phyloP scores from a whole-genome alignment of 2,329 filamentous ascomycete species.

The Penicillium crustosum region DNA sequence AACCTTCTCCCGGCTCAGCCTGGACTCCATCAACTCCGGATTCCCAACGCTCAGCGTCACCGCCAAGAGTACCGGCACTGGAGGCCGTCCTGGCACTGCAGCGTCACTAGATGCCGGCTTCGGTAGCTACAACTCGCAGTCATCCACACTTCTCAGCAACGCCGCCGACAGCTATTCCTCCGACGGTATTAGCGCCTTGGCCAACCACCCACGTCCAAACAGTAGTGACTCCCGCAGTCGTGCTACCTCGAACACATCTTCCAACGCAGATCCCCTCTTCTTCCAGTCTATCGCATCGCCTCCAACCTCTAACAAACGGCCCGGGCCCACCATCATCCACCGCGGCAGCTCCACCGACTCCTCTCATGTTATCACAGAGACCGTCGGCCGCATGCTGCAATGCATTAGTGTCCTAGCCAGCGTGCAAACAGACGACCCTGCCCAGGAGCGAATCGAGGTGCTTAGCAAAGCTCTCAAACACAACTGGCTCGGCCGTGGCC shows the following conservation, averaged over 20 bases:
- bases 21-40: constrained; percentile 69
- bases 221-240: constrained; percentile 59
- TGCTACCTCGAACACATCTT: constrained; percentile 80
- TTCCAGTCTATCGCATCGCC: constrained; percentile 46
- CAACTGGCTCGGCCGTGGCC: constrained; percentile 90
- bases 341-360: constrained; percentile 39
- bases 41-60: constrained; percentile 45
- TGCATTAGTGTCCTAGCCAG: constrained; percentile 88
- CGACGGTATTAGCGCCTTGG: constrained; percentile 47
- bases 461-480: constrained; percentile 86
- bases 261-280: constrained; percentile 46
- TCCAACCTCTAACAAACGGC: constrained; percentile 26
- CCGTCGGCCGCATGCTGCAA: constrained; percentile 92
- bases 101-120: constrained; percentile 71
- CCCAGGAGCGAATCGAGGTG: constrained; percentile 76
- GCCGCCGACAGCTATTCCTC: constrained; percentile 53
- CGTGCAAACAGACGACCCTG: constrained; percentile 69
- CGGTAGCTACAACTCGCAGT: constrained; percentile 77
- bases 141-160: constrained; percentile 74
- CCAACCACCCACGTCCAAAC: constrained; percentile 15
- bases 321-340: constrained; percentile 37
- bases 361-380: constrained; percentile 81
- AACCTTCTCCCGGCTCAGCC: constrained; percentile 83
- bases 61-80: constrained; percentile 46
- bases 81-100: constrained; percentile 67